These are phyloP conservation scores for Hypoxylon sp. DNA, from an alignment of 2,329 filamentous ascomycete genomes.

Conservation along the genomic window DNA sequence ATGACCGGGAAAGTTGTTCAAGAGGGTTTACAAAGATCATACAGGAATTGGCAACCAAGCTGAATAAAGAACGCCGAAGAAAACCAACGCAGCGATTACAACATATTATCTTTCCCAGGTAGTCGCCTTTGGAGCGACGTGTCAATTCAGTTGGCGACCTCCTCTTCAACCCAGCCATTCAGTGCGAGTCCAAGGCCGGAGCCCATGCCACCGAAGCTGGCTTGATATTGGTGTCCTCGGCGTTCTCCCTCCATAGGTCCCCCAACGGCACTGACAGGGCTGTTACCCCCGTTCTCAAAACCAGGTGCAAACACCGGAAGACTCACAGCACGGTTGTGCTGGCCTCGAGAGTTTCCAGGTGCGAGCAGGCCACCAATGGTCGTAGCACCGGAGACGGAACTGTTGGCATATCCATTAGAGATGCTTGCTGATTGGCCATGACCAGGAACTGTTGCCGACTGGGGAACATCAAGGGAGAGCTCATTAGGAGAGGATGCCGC, in stretches of 20 bases:
- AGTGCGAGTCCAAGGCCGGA: conserved; percentile 72
- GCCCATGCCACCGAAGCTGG: conserved; percentile 73
- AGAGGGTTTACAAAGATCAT: conserved; percentile 54
- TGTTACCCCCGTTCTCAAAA: conserved; percentile 72
- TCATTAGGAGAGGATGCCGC: conserved; percentile 73
- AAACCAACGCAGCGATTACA: conserved; percentile 59
- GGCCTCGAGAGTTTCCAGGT: conserved; percentile 73
- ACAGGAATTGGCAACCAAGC: conserved; percentile 51
- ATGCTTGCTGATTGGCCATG: conserved; percentile 78
- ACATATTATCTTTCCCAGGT: conserved; percentile 58
- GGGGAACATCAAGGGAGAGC: conserved; percentile 70
- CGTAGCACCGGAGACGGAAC: conserved; percentile 70
- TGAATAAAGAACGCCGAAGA: conserved; percentile 50
- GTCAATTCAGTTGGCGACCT: conserved; percentile 69
- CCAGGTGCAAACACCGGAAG: conserved; percentile 79
- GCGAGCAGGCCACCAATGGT: conserved; percentile 84
- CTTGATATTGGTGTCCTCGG: conserved; percentile 76
- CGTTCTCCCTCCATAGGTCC: conserved; percentile 67
- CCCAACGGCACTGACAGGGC: conserved; percentile 64
- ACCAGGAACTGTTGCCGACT: conserved; percentile 71
- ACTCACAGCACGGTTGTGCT: conserved; percentile 87
- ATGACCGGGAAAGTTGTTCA: conserved; percentile 53
- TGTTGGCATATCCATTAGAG: conserved; percentile 73
- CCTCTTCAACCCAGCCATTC: conserved; percentile 78
- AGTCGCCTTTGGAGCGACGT: conserved; percentile 30